Evolutionary conservation across 176 grass and related monocot species (phyloP).

Genomic region (Carex kokanica): DNA sequence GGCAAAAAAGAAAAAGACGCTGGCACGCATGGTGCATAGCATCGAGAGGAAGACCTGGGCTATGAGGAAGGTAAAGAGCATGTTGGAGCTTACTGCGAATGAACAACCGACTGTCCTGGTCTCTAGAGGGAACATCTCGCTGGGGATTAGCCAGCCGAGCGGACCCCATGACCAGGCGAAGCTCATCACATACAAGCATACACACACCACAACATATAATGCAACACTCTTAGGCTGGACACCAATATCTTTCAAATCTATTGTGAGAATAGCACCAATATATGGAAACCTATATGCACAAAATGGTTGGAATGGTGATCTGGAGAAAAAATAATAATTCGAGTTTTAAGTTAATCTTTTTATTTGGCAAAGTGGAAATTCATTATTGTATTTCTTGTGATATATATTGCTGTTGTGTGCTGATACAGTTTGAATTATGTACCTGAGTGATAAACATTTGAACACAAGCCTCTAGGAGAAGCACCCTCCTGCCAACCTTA

Average conservation of each 20-base stretch:
- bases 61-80: conserved; percentile 74
- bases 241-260: background rate
- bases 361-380: background rate
- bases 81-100: conserved; percentile 55
- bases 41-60: conserved; percentile 71
- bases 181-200: conserved; percentile 56
- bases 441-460: conserved; percentile 60
- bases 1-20: conserved; percentile 58
- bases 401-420: background rate
- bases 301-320: background rate
- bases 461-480: conserved; percentile 49
- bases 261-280: conserved; percentile 43
- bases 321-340: background rate
- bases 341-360: too few relatives aligned
- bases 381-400: too few relatives aligned
- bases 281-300: conserved; percentile 21
- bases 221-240: background rate
- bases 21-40: conserved; percentile 42
- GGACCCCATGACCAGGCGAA: conserved; percentile 77
- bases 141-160: conserved; percentile 55
- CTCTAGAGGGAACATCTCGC: conserved; percentile 59
- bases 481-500: conserved; percentile 32
- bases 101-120: conserved; percentile 44
- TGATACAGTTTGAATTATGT: background rate
- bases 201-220: conserved; percentile 34